Conservation (phyloP, 306 rosid species). For the Lablab purpureus region DNA sequence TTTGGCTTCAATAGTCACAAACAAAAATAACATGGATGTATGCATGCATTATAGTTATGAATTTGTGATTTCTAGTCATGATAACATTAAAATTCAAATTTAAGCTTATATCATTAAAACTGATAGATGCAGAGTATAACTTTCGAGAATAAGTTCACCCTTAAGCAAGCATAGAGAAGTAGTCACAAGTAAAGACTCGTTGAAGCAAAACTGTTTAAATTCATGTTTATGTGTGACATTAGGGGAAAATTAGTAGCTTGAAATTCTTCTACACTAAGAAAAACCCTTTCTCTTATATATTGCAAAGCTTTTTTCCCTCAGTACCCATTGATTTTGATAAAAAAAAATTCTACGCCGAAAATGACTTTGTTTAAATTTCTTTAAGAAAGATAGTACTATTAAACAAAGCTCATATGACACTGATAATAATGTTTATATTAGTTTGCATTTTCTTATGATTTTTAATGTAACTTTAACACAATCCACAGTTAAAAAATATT, state of each 20-base stretch:
- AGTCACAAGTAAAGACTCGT: neutral
- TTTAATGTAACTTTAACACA: too few species aligned
- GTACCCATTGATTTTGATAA: neutral
- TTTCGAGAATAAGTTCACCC: slow-evolving; percentile 4
- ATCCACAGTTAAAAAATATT: too few species aligned
- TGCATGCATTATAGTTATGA: slow-evolving; percentile 11
- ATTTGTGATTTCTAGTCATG: neutral
- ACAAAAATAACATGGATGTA: neutral
- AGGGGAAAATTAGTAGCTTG: neutral
- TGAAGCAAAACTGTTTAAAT: slow-evolving; percentile 6
- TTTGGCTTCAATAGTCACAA: neutral
- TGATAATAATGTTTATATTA: too few species aligned
- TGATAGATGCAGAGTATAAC: neutral
- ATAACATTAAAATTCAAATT: neutral
- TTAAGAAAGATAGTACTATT: too few species aligned
- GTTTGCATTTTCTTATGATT: too few species aligned
- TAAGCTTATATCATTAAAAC: neutral
- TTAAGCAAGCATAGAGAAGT: slow-evolving; percentile 16
- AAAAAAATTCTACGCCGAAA: slow-evolving; percentile 20
- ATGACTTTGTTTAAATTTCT: neutral
- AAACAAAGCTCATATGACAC: too few species aligned
- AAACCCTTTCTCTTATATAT: slow-evolving; percentile 5
- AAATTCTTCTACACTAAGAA: neutral
- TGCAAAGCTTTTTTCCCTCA: slow-evolving; percentile 2
- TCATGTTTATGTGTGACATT: neutral